Evolutionary conservation across 352 stramenopile species (phyloP).

Genomic region (Hyaloperonospora brassicae): DNA sequence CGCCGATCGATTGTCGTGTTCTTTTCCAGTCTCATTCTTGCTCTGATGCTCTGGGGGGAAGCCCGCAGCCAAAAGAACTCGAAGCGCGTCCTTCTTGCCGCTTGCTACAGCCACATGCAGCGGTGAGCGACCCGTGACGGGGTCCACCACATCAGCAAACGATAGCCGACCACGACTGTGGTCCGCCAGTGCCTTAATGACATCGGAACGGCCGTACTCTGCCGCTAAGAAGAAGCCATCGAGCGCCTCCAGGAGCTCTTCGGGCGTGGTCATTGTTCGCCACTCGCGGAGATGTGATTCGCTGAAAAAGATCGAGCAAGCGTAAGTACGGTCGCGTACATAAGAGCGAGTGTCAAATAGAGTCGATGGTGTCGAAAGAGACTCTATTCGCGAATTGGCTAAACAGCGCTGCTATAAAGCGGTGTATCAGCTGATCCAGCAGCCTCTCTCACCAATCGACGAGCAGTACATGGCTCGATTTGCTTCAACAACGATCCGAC

Average conservation of each 20-base stretch:
- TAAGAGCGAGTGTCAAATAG: no score
- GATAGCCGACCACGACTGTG: conserved; percentile 46
- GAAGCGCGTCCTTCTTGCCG: conserved; percentile 69
- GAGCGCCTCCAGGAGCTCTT: conserved; percentile 56
- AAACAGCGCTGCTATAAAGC: no score
- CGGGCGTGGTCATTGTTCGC: conserved; percentile 19
- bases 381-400: no score
- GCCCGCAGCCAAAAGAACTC: conserved; percentile 64
- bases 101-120: conserved; percentile 67
- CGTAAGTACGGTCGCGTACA: no score
- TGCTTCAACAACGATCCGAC: no score
- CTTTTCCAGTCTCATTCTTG: conserved; percentile 4
- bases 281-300: conserved; percentile 24
- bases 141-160: conserved; percentile 49
- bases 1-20: conserved; percentile 31
- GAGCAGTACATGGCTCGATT: no score
- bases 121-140: conserved; percentile 51
- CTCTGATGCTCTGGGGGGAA: conserved; percentile 61
- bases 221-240: conserved; percentile 81
- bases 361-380: no score
- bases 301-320: conserved; percentile 8
- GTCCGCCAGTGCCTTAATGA: conserved; percentile 77
- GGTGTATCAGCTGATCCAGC: no score
- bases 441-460: no score
- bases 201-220: conserved; percentile 72